phyloP scores from a whole-genome alignment of 306 rosid genomes.

The Corylus heterophylla region DNA sequence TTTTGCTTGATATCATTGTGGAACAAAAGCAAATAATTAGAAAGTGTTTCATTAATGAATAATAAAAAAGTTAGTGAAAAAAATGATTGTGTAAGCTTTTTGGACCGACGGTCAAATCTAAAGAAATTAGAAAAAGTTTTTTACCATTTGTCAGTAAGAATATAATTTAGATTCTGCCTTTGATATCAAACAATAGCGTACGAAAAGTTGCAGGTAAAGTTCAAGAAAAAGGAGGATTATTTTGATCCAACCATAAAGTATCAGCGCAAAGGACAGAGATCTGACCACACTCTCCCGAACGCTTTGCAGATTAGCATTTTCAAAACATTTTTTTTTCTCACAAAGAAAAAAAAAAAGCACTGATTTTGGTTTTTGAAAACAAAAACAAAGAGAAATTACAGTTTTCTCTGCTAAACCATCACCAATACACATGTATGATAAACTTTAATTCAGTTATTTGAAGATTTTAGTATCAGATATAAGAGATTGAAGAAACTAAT shows the following conservation, averaged over 20 bases:
- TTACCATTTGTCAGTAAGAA: not conserved
- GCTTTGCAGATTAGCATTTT: not conserved
- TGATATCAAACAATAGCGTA: not conserved
- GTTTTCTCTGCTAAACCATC: too few relatives aligned
- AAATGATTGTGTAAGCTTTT: constrained; percentile 33
- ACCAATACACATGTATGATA: too few relatives aligned
- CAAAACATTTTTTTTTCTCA: not conserved
- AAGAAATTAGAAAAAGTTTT: not conserved
- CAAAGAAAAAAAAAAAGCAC: not conserved
- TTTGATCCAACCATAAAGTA: not conserved
- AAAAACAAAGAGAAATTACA: too few relatives aligned
- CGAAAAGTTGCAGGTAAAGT: constrained; percentile 7
- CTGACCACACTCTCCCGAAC: not conserved
- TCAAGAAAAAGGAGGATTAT: not conserved
- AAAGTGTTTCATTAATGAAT: not conserved
- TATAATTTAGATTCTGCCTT: constrained; percentile 1
- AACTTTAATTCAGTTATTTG: too few relatives aligned
- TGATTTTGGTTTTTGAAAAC: not conserved
- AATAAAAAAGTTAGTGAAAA: not conserved
- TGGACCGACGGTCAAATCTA: constrained; percentile 33
- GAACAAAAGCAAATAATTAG: not conserved
- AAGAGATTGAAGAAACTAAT: not conserved
- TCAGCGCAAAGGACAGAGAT: not conserved
- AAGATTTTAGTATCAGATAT: not conserved
- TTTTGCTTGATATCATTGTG: not conserved